These are phyloP conservation scores for Grosmannia penicillata DNA, from an alignment of 2,329 filamentous ascomycete species.

Conservation along the genomic window DNA sequence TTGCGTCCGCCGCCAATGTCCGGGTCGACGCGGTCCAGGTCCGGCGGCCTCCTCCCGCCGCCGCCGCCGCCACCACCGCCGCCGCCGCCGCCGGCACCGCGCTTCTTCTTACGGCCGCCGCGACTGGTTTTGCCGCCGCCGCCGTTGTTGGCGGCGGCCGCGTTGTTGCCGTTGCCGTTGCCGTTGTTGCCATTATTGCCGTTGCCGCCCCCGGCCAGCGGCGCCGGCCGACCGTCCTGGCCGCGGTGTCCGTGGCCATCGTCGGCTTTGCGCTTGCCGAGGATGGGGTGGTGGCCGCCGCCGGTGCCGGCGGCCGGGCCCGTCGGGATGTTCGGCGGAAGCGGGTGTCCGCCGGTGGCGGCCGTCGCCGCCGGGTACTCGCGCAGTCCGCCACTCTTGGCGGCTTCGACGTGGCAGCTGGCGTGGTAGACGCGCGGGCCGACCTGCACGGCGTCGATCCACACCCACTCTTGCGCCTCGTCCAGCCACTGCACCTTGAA, in stretches of 20 bases:
- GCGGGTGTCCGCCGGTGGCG: too few relatives aligned
- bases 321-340: neutral
- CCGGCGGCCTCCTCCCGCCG: slow-evolving; percentile 7
- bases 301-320: neutral
- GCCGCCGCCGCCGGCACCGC: slow-evolving; percentile 5
- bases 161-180: neutral
- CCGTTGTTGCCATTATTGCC: neutral
- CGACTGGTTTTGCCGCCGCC: slow-evolving; percentile 1
- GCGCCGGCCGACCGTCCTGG: neutral
- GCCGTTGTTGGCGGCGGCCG: neutral
- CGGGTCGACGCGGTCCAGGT: slow-evolving; percentile 11
- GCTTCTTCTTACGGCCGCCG: slow-evolving; percentile 10
- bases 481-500: slow-evolving; percentile 89
- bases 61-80: slow-evolving; percentile 4
- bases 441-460: slow-evolving; percentile 74
- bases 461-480: slow-evolving; percentile 91
- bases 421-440: slow-evolving; percentile 76
- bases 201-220: neutral
- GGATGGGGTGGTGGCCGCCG: slow-evolving; percentile 5
- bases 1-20: slow-evolving; percentile 9
- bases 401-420: slow-evolving; percentile 75
- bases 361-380: slow-evolving; percentile 13
- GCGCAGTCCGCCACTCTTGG: slow-evolving; percentile 37
- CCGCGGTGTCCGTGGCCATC: neutral
- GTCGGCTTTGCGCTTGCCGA: slow-evolving; percentile 10